Base-by-base conservation (phyloP, 2,329 filamentous ascomycete genomes). In the Sarocladium brachiariae region DNA sequence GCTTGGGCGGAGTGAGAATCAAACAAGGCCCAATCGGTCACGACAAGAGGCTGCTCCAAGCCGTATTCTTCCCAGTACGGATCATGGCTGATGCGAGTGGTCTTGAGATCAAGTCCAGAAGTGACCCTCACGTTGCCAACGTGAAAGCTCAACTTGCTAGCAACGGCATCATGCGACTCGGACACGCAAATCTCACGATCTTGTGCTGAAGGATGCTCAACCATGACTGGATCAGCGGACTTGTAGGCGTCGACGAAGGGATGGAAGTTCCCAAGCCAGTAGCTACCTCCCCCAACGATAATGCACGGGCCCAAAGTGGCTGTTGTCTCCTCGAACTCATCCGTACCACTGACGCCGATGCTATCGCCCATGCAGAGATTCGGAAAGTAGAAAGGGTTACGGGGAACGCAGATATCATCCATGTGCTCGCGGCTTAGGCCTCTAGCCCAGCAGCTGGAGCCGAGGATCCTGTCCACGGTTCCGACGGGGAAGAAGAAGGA, bases 291-390 rank as follows among this genome's bases (percentile, higher is more conserved):
- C 3, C 62, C 65, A 1, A 73, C 57, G 9, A 59, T 58, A 5
- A 74, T 50, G 24, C 67, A 70, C 1, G 71, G 70, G 0, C 71
- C 71, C 6, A 74, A 56, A 1, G 71, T 74, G 14, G 70, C 68
- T 0, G 69, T 72, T 31, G 59, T 63, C 31, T 70, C 67, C 1
- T 64, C 59, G 49, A 59, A 60, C 4, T 53, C 51, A 3, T 58
- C 62, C 13, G 58, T 58, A 1, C 62, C 63, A 5, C 52, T 55
- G 13, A 68, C 59, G 8, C 71, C 71, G 34, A 74, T 70, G 52
- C 70, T 72, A 46, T 74, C 71, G 2, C 71, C 70, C 70, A 74
- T 74, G 50, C 69, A 68, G 2, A 67, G 70, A n/a, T 55, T 63
- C 33, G 57, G 54, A 55, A 72, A 74, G 54, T 63, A 68, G 43